Evolutionary conservation across 2,329 filamentous ascomycete genomes (phyloP).

Genomic region (Diaporthe sp.): DNA sequence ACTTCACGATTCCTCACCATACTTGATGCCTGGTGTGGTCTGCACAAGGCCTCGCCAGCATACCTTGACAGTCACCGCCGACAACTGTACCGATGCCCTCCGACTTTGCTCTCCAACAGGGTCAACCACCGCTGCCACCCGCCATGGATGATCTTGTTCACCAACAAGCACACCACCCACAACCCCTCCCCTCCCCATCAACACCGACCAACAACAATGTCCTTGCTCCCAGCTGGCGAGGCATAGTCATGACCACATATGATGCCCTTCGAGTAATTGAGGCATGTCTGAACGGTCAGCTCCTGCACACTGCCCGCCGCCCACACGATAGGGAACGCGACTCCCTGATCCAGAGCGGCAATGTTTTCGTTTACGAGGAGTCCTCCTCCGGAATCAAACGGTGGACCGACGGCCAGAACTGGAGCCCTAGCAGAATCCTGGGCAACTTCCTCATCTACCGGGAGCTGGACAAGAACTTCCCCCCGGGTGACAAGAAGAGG

Average conservation of each 20-base stretch:
- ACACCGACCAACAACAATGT: slow-evolving; percentile 35
- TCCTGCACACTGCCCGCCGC: slow-evolving; percentile 83
- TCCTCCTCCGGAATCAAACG: slow-evolving; percentile 91
- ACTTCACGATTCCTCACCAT: background rate
- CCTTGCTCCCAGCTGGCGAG: slow-evolving; percentile 67
- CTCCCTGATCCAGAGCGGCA: slow-evolving; percentile 84
- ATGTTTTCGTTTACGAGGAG: slow-evolving; percentile 93
- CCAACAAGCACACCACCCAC: slow-evolving; percentile 39
- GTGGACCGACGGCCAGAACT: slow-evolving; percentile 93
- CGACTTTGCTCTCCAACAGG: slow-evolving; percentile 36
- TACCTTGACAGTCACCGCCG: slow-evolving; percentile 15
- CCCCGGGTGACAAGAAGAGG: slow-evolving; percentile 86
- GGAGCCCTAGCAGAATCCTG: slow-evolving; percentile 90
- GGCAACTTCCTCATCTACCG: slow-evolving; percentile 90
- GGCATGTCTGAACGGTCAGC: slow-evolving; percentile 77
- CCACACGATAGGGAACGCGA: slow-evolving; percentile 88
- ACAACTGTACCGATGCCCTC: slow-evolving; percentile 32
- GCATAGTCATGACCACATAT: slow-evolving; percentile 76
- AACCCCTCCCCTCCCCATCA: slow-evolving; percentile 62
- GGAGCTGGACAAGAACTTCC: slow-evolving; percentile 82
- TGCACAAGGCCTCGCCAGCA: slow-evolving; percentile 20
- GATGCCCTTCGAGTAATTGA: slow-evolving; percentile 88
- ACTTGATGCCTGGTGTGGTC: slow-evolving; percentile 27
- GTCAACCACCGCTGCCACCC: slow-evolving; percentile 32
- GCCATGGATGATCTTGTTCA: slow-evolving; percentile 32